Base-by-base conservation (phyloP, 1,284 basidiomycete species). In the Phlebopus sp. region DNA sequence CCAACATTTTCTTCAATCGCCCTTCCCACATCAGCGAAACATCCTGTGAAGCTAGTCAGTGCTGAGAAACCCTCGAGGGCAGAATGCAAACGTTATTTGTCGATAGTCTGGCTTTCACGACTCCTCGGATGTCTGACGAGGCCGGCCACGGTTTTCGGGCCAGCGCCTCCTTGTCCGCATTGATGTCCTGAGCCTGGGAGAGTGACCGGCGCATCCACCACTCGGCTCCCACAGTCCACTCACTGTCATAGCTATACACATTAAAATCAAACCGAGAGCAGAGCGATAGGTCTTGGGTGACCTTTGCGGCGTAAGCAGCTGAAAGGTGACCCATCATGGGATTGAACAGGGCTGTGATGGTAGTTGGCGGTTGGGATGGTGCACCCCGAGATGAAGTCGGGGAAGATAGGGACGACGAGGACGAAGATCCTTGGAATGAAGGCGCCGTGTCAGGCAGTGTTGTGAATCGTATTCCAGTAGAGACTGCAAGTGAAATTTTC, bases 241-340 rank as follows among this genome's bases (percentile, higher is more conserved):
- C 95, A 62, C 90, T 93, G 59, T 97, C 93, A 68, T 96, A 98
- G 62, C 90, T 94, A 64, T 97, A 97, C 21, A 96, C 82, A 60
- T 99, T 99, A 69, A 98, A 94, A 62, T 97, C 94, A 64, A 96
- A 98, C 14, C 96, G 80, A 2, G 92, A 91, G 46, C 90, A 89
- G 5, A 97, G 69, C 0, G 91, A 84, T n/a, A 98, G 79, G 63
- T 96, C 91, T 2, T 80, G 79, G 1, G 90, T 90, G 21, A 94
- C 85, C 42, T 86, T 84, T 1, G 95, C 92, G 0, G 93, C 88
- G 65, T 98, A 98, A 21, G 95, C 91, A 1, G 87, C 81, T 3
- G 92, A 92, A 25, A 98, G 76, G 62, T 97, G 94, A 1, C 96
- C 96, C 56, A 98, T 85, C 79, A 99, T 92, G 1, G 96, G 96